Conservation (phyloP, 352 stramenopile species). For the Globisporangium viniferum region DNA sequence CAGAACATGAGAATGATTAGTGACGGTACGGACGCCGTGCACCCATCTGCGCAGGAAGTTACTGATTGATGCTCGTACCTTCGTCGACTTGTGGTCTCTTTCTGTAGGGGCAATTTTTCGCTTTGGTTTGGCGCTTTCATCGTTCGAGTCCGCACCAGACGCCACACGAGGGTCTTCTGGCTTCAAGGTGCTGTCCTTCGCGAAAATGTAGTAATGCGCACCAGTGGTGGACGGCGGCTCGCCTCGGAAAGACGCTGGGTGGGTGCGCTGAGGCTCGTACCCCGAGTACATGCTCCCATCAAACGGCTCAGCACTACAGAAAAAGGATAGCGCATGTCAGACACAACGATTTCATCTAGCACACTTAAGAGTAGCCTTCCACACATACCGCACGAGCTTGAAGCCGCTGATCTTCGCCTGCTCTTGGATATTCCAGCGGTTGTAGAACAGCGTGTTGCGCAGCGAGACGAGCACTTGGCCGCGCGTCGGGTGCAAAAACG, state of each 20-base stretch:
- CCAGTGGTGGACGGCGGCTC: slow-evolving; percentile 70
- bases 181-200: slow-evolving; percentile 31
- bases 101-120: not conserved
- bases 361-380: not conserved
- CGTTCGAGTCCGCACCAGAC: not conserved
- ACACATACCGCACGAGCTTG: slow-evolving; percentile 51
- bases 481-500: slow-evolving; percentile 52
- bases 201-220: slow-evolving; percentile 69
- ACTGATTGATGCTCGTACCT: not conserved
- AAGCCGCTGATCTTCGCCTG: slow-evolving; percentile 66
- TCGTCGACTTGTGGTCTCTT: slow-evolving; percentile 1
- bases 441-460: slow-evolving; percentile 81
- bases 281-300: slow-evolving; percentile 63
- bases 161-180: slow-evolving; percentile 26
- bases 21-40: too few relatives aligned
- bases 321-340: not conserved
- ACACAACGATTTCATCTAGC: too few relatives aligned
- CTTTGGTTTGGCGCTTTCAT: slow-evolving; percentile 8
- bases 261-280: slow-evolving; percentile 75
- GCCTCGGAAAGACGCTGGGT: slow-evolving; percentile 67
- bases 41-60: not conserved
- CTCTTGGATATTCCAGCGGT: slow-evolving; percentile 76
- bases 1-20: too few relatives aligned
- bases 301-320: slow-evolving; percentile 55
- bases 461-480: slow-evolving; percentile 74